Conservation (phyloP, 768 basidiomycete species). For the Aureoboletus auriporus region DNA sequence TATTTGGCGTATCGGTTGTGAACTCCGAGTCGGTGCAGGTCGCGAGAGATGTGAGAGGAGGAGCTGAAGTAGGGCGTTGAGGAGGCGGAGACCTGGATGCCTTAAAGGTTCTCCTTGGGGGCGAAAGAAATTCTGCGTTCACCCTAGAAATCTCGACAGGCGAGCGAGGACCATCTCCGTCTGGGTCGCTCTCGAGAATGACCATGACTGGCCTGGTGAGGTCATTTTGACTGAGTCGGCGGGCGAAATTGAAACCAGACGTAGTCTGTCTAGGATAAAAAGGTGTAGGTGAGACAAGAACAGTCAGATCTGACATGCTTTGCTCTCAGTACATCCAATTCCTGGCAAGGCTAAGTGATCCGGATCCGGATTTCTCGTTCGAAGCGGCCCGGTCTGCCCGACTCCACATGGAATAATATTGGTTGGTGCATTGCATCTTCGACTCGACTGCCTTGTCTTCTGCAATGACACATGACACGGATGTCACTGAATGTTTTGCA, state of each 20-base stretch:
- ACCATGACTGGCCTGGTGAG: conserved; percentile 29
- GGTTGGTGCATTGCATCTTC: too few species aligned
- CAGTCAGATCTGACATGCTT: conserved; percentile 30
- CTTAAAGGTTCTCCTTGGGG: conserved; percentile 27
- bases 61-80: conserved; percentile 20
- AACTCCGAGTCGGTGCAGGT: neutral
- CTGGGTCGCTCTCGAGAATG: conserved; percentile 26
- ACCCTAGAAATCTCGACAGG: conserved; percentile 19
- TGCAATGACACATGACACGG: too few species aligned
- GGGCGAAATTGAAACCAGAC: conserved; percentile 28
- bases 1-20: neutral
- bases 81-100: conserved; percentile 11
- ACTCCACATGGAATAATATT: too few species aligned
- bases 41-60: conserved; percentile 13
- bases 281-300: conserved; percentile 31
- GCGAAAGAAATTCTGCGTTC: conserved; percentile 22
- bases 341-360: neutral
- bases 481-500: too few species aligned
- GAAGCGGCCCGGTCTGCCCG: too few species aligned
- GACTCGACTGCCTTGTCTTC: too few species aligned
- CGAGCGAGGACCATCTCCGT: conserved; percentile 20
- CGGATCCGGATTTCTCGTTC: neutral
- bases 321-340: neutral
- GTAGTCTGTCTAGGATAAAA: conserved; percentile 18
- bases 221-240: conserved; percentile 24